Conservation (phyloP, 129 eudicot species). For the Chrysanthemum makinoi region DNA sequence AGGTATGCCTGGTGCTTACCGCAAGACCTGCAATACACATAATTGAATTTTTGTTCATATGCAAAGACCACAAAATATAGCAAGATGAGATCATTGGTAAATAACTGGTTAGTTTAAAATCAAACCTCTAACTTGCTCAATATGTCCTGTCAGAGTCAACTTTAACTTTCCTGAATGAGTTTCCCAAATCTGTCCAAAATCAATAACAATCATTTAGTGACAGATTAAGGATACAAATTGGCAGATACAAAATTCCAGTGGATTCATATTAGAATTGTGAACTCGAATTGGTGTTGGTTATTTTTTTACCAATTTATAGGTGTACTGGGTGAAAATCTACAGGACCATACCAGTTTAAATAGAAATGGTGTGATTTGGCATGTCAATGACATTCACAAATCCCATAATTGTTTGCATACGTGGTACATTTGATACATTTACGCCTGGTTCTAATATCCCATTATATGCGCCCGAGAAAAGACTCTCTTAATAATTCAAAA, state of each 20-base stretch:
- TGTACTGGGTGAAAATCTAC: neutral
- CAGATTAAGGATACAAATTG: neutral
- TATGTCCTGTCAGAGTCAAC: constrained; percentile 95
- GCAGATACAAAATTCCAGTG: neutral
- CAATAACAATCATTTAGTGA: constrained; percentile 8
- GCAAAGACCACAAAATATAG: neutral
- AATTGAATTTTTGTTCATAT: neutral
- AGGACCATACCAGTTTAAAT: neutral
- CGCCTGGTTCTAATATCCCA: neutral
- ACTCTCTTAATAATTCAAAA: neutral
- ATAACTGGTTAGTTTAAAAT: neutral
- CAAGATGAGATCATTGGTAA: neutral
- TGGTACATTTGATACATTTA: neutral
- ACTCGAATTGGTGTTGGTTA: neutral
- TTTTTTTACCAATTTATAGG: neutral
- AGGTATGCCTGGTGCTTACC: constrained; percentile 79
- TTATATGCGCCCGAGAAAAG: too few relatives aligned
- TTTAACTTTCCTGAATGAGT: constrained; percentile 68
- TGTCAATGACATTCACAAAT: constrained; percentile 15
- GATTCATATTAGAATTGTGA: neutral
- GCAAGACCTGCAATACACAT: constrained; percentile 71
- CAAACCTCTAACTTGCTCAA: constrained; percentile 97
- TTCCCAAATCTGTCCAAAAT: constrained; percentile 79
- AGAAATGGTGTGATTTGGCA: constrained; percentile 1
- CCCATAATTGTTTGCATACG: neutral